Base-by-base conservation (phyloP, 2,329 filamentous ascomycete species). In the Pestalotiopsis sp. region DNA sequence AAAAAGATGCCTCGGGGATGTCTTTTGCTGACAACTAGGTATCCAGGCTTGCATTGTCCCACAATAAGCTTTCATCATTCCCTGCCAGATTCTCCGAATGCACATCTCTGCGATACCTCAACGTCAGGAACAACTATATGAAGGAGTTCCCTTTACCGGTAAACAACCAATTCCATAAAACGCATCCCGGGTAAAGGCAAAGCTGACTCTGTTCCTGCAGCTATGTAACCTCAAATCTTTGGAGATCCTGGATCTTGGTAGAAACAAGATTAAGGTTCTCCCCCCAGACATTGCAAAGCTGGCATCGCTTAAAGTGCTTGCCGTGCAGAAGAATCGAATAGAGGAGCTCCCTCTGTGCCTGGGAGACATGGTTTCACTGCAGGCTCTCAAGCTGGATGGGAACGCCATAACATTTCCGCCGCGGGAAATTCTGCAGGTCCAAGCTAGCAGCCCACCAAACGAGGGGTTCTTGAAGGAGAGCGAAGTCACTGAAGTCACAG, bases 161-260 rank as follows among this genome's bases (percentile, higher is more conserved):
- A 81, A 78, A 80, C 73, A 73, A 67, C 65, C 69, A 74, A 66
- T 71, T 69, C 67, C 67, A 36, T 20, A n/a, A 64, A 36, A 36
- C 31, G 65, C 64, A 66, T 41, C 65, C 36, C 59, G 56, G 60
- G 60, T 63, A 57, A 71, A 23, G 9, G 14, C 36, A 20, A 4
- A 7, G n/a, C 59, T 68, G 25, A 63, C 39, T 12, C 7, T 68
- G 12, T 12, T 13, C 36, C 7, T 31, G 25, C 77, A 97, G 94
- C 89, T 98, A 69, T 95, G 95, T 78, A 91, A 94, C 79, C 86
- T 98, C 70, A 91, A 89, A 66, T 92, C 94, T 41, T 88, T 98
- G 67, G 95, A 98, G 81, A 97, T 98, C 69, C 88, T 98, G 70
- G 95, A 98, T 81, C 87, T 98, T 67, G 95, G 94, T 78, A 90